Evolutionary conservation across 768 basidiomycete genomes (phyloP), one percentile per base, ranked within the genome.

Genomic region (Lepiota brunneoincarnata): DNA sequence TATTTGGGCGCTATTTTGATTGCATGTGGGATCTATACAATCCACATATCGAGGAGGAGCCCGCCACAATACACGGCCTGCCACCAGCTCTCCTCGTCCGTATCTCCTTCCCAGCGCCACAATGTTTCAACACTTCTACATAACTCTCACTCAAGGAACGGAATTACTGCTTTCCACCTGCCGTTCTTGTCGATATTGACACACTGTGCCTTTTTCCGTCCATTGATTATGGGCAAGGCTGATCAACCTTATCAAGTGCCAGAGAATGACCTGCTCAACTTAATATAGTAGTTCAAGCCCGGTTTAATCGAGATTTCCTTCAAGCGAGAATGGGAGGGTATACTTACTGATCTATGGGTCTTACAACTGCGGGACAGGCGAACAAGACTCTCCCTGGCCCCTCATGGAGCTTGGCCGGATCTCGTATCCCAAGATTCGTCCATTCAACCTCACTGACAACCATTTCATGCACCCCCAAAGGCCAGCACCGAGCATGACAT

Each of bases 191-290:
- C 42, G 24, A 6, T 36, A 52, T 15, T 52, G 51, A 42, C 51
- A 42, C 37, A 42, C 51, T 10, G n/a, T 52, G 6, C 20, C 42
- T 4, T 52, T 52, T 10, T 44, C 51, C 34, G 17, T 52, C 35
- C 51, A 40, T 18, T 18, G 43, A 6, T 14, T 51, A 17, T 52
- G 51, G 51, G 50, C 40, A 43, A 52, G 51, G 31, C 35, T 52
- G 38, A 52, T 44, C 26, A 44, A 52, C 40, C 11, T 52, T 36
- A 20, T 37, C 14, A 31, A 35, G 43, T 41, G 34, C 35, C 51
- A 11, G 34, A 43, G 3, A 35, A 26, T 7, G n/a, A 34, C 18
- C 10, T 52, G 34, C 15, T 14, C 9, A 3, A 42, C 20, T 52
- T 52, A 7, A 6, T 52, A 15, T 31, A 36, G 31, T n/a, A 14